Evolutionary conservation across 441 rosid species (phyloP).

Genomic region (Metrosideros polymorpha): DNA sequence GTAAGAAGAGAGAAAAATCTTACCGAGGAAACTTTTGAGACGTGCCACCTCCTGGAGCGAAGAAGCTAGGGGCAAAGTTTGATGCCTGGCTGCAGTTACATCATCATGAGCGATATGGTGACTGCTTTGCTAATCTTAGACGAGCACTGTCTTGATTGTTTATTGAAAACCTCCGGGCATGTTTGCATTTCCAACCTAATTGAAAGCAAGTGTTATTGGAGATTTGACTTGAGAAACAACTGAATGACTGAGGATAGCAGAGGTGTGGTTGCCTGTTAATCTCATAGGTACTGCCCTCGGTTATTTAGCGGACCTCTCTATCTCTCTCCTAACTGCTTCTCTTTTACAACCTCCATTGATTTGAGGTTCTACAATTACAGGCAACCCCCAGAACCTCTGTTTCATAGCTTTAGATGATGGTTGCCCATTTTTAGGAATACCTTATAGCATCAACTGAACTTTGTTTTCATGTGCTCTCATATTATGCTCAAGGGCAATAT

Average conservation of each 20-base stretch:
- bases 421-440: neutral
- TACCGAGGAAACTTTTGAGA: neutral
- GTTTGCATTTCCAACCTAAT: neutral
- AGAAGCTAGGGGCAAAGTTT: neutral
- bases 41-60: neutral
- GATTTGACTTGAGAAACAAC: neutral
- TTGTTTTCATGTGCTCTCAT: neutral
- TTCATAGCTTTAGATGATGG: neutral
- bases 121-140: neutral
- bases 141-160: neutral
- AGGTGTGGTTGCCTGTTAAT: neutral
- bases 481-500: neutral
- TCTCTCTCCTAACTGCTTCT: neutral
- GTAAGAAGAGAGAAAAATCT: neutral
- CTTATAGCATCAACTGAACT: neutral
- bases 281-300: neutral
- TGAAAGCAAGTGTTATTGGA: neutral
- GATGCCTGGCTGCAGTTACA: neutral
- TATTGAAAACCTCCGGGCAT: neutral
- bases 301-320: neutral
- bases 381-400: neutral
- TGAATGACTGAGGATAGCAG: neutral
- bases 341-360: neutral
- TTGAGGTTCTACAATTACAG: neutral
- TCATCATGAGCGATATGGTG: neutral